Base-by-base conservation (phyloP, 805 yeast genomes). In the Suhomyces sp. region DNA sequence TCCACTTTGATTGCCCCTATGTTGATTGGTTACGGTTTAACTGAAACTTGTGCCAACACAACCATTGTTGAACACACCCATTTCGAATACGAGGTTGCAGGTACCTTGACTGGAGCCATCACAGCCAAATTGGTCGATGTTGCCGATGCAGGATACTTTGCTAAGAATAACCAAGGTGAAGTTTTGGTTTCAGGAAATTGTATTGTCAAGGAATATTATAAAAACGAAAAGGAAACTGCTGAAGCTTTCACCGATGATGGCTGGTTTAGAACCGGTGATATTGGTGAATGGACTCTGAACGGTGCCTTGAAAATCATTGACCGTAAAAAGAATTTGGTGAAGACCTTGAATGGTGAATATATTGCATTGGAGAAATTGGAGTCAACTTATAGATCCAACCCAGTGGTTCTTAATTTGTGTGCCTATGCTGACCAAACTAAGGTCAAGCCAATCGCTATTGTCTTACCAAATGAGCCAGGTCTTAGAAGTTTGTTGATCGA, bases 181-280 rank as follows among this genome's bases (percentile, higher is more conserved):
- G 74, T 93, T 43, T 78, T 81, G 63, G 74, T 93, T 51, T 68
- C 70, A 47, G 98, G 98, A 53, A 76, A 68, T 17, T 71, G 83
- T 30, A 83, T 93, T 31, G 71, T 81, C 22, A 66, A 74, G 19
- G 88, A 85, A 53, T 93, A 93, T 66, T 93, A 74, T 70, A 77
- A 80, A 61, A 90, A 91, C 61, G 81, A 77, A 40, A 71, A 79
- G 56, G 98, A 90, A 65, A 91, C 96, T 13, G 61, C 69, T 31
- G 77, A 63, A 13, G 86, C 95, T 1, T 79, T 84, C 53, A 70
- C 74, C 30, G 84, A 83, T 42, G 90, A 85, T 50, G 95, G 90
- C 16, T 93, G 97, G 97, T 93, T 93, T 72, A 75, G 71, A 58
- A 93, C 98, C 21, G 98, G 98, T 63, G 98, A 93, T 62, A 88